A percentile compares a stretch with the other conserved stretches of the same genome.
phyloP scores from a whole-genome alignment of 1,284 basidiomycete species.

The Peniophora sp. region DNA sequence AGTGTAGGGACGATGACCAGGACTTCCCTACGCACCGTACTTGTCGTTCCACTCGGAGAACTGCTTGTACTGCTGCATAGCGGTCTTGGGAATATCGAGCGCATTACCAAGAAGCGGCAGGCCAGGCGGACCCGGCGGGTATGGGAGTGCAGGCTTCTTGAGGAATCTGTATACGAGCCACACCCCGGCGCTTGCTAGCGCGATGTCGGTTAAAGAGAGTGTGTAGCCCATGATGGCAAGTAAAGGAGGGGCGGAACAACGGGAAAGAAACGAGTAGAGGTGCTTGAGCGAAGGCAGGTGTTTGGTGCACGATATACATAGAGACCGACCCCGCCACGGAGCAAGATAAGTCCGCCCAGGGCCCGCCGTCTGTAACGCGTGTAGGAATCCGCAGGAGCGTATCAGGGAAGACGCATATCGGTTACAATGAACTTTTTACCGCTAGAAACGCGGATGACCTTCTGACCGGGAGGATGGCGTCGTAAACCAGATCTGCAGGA shows the following conservation, averaged over 20 bases:
- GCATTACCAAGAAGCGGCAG: constrained; percentile 15
- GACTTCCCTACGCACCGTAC: constrained; percentile 10
- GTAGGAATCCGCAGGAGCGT: too few relatives aligned
- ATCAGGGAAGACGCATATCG: too few relatives aligned
- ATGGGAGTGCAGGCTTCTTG: constrained; percentile 9
- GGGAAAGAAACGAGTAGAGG: not conserved
- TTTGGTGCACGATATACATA: too few relatives aligned
- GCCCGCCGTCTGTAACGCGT: too few relatives aligned
- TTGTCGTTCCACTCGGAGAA: constrained; percentile 11
- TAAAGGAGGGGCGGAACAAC: not conserved
- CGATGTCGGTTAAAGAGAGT: not conserved
- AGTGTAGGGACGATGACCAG: not conserved
- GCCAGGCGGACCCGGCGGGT: constrained; percentile 13
- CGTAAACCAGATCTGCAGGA: too few relatives aligned
- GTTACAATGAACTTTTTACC: too few relatives aligned
- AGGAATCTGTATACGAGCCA: constrained; percentile 4
- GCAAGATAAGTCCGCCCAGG: too few relatives aligned
- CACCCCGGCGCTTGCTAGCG: not conserved
- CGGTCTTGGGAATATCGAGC: constrained; percentile 12
- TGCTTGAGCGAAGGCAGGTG: too few relatives aligned
- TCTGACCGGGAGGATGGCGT: too few relatives aligned
- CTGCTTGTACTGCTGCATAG: constrained; percentile 9
- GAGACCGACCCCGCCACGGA: too few relatives aligned
- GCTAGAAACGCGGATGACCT: too few relatives aligned
- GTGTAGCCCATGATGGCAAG: not conserved